Evolutionary conservation across 305 asterid species (phyloP).

Genomic region (Rubia tinctorum): DNA sequence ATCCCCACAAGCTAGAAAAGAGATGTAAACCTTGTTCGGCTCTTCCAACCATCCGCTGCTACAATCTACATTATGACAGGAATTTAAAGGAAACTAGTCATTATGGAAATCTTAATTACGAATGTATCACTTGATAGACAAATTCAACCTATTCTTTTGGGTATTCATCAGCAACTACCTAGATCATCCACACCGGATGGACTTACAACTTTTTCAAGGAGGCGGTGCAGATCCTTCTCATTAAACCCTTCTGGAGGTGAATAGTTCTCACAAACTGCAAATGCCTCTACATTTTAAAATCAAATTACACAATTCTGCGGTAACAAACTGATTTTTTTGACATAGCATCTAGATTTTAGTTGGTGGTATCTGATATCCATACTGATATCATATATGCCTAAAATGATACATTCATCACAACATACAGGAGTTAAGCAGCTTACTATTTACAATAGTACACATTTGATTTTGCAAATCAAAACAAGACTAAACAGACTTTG

Average conservation of each 20-base stretch:
- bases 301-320: background rate
- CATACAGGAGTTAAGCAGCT: background rate
- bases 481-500: background rate
- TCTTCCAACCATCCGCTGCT: constrained; percentile 99
- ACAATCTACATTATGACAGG: constrained; percentile 55
- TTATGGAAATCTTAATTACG: background rate
- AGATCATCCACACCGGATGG: constrained; percentile 85
- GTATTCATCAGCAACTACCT: constrained; percentile 40
- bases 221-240: constrained; percentile 80
- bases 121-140: background rate
- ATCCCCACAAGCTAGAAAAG: constrained; percentile 96
- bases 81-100: background rate
- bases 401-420: background rate
- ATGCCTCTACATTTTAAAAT: constrained; percentile 68
- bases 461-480: constrained; percentile 6
- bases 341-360: background rate
- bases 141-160: background rate
- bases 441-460: background rate
- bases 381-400: background rate
- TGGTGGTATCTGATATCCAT: background rate
- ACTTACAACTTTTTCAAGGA: constrained; percentile 91
- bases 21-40: constrained; percentile 88
- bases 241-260: constrained; percentile 93
- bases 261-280: constrained; percentile 90
- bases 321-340: background rate